Base-by-base conservation (phyloP, 2,329 filamentous ascomycete genomes). In the Penicillium nordicum region DNA sequence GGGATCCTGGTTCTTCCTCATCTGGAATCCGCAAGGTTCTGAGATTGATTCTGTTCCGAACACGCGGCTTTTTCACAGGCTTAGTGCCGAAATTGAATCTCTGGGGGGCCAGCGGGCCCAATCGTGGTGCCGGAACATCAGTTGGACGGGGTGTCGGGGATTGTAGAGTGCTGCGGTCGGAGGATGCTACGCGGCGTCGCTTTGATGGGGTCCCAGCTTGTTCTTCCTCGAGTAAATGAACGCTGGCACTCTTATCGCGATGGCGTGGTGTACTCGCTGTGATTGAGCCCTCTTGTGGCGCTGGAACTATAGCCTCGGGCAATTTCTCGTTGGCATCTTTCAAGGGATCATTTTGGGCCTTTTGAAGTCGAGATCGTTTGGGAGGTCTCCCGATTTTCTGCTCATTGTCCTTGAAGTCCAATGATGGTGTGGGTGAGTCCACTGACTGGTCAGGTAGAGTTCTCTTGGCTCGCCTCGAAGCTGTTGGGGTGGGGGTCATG, bases 351-450 rank as follows among this genome's bases (percentile, higher is more conserved):
- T 12, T 11, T 42, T 36, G 55, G 2, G 41, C 4, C 14, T 36
- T 30, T n/a, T 47, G 18, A n/a, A 64, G 42, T 29, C 60, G 62
- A 29, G 52, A 55, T 42, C 62, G 57, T 55, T 70, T 71, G 5
- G 57, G 40, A 27, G 57, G 62, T n/a, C 60, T 57, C 29, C 57
- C 62, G 25, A 29, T 58, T 37, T 27, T 49, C 16, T 12, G 21
- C 1, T 30, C 55, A 29, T 46, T 27, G 23, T 30, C 11, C 7
- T 36, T 30, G 34, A 14, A 14, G 10, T 29, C 16, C 32, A 37
- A 23, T 12, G 53, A 16, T 9, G 42, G n/a, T 18, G 32, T 25
- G 21, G 23, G 34, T 21, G 29, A 44, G 9, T 9, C n/a, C 12
- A 4, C 18, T 36, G 25, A 12, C 29, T 36, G 21, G 4, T 34